Evolutionary conservation across 2,329 filamentous ascomycete species (phyloP).

Genomic region (Aspergillus japonicus): DNA sequence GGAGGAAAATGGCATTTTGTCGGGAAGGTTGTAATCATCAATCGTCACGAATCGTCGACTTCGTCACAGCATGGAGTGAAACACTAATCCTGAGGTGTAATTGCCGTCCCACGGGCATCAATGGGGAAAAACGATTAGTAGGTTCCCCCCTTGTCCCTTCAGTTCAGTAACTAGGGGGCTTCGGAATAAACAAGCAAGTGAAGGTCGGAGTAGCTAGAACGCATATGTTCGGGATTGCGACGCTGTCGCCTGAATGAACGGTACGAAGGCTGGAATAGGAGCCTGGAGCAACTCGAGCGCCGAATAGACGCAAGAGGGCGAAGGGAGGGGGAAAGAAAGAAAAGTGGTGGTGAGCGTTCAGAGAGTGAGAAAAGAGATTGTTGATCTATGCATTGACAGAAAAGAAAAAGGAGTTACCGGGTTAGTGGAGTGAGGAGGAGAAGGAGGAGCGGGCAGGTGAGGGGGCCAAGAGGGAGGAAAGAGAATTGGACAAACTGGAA

Average conservation of each 20-base stretch:
- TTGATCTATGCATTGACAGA: conserved; percentile 13
- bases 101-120: conserved; percentile 13
- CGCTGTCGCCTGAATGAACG: conserved; percentile 17
- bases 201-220: conserved; percentile 17
- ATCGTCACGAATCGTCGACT: conserved; percentile 25
- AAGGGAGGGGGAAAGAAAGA: conserved; percentile 2
- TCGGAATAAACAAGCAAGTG: conserved; percentile 11
- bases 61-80: conserved; percentile 24
- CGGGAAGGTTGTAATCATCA: conserved; percentile 23
- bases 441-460: conserved; percentile 8
- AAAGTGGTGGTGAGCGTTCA: not conserved
- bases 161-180: conserved; percentile 18
- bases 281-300: not conserved
- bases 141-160: not conserved
- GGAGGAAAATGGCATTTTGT: conserved; percentile 33
- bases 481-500: conserved; percentile 14
- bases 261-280: conserved; percentile 5
- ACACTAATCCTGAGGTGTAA: conserved; percentile 11
- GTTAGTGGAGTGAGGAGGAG: conserved; percentile 3
- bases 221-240: conserved; percentile 25
- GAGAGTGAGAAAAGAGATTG: not conserved
- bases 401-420: conserved; percentile 16
- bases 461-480: conserved; percentile 7
- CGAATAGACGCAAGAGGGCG: conserved; percentile 1
- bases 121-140: not conserved